phyloP scores from a whole-genome alignment of 371 early-diverging fungal species.

The Conidiobolus incongruus region DNA sequence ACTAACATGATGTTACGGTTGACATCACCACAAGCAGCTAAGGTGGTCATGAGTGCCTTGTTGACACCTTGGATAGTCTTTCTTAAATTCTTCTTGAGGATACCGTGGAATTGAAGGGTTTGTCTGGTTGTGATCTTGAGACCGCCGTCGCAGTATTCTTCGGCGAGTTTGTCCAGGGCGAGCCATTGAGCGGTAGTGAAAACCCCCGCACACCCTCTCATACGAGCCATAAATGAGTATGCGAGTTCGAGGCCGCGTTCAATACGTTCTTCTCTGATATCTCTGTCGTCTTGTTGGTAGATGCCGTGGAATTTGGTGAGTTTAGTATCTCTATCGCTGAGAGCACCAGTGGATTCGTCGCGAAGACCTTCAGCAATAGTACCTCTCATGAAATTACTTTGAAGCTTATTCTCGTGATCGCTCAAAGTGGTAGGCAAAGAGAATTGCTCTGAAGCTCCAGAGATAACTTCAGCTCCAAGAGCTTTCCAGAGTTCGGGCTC shows the following conservation, averaged over 20 bases:
- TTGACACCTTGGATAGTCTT: constrained; percentile 73
- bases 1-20: constrained; percentile 88
- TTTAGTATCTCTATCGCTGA: constrained; percentile 71
- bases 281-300: constrained; percentile 89
- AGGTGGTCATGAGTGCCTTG: constrained; percentile 59
- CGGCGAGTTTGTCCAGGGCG: constrained; percentile 71
- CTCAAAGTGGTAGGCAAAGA: constrained; percentile 41
- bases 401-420: constrained; percentile 76
- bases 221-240: constrained; percentile 87
- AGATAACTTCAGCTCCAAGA: constrained; percentile 43
- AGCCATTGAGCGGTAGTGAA: constrained; percentile 72
- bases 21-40: constrained; percentile 93
- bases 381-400: constrained; percentile 75
- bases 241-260: constrained; percentile 73
- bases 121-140: constrained; percentile 87
- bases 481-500: constrained; percentile 61
- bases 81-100: constrained; percentile 71
- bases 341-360: constrained; percentile 66
- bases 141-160: constrained; percentile 57
- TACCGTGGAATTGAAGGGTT: constrained; percentile 88
- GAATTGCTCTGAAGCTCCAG: constrained; percentile 34
- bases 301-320: constrained; percentile 90
- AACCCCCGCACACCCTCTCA: constrained; percentile 79
- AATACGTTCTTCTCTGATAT: constrained; percentile 63
- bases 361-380: constrained; percentile 62